Evolutionary conservation across 1,284 basidiomycete species (phyloP).

Genomic region (Heliocybe sulcata): DNA sequence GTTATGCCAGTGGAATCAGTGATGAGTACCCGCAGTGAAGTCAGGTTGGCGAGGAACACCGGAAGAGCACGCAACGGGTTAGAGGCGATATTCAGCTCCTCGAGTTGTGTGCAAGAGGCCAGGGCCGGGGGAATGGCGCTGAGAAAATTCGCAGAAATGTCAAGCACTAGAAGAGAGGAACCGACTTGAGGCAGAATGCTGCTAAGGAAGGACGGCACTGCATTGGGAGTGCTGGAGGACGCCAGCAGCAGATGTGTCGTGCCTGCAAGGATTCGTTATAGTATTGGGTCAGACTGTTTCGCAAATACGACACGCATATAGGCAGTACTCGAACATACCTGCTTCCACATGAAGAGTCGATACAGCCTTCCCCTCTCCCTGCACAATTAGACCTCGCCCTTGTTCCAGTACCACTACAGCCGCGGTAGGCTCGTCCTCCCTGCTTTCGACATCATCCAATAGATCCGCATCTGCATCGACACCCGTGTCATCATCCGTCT

Average conservation of each 20-base stretch:
- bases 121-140: conserved; percentile 76
- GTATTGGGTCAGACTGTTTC: not conserved
- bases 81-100: conserved; percentile 90
- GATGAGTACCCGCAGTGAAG: conserved; percentile 78
- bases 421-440: conserved; percentile 60
- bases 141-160: conserved; percentile 85
- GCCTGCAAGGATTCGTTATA: conserved; percentile 35
- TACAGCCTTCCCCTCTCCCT: conserved; percentile 55
- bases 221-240: conserved; percentile 68
- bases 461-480: conserved; percentile 46
- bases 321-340: conserved; percentile 36
- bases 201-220: conserved; percentile 69
- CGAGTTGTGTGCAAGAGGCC: conserved; percentile 70
- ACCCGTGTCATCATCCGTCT: conserved; percentile 58
- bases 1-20: conserved; percentile 82
- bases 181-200: conserved; percentile 63
- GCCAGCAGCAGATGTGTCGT: conserved; percentile 87
- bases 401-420: conserved; percentile 75
- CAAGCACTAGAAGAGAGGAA: conserved; percentile 77
- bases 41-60: conserved; percentile 71
- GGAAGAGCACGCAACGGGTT: conserved; percentile 87
- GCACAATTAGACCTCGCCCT: conserved; percentile 73
- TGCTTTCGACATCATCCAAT: conserved; percentile 38
- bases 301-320: conserved; percentile 4
- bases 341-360: conserved; percentile 56